Evolutionary conservation across 331 rosid genomes (phyloP).

Genomic region (Prunus yedoensis): DNA sequence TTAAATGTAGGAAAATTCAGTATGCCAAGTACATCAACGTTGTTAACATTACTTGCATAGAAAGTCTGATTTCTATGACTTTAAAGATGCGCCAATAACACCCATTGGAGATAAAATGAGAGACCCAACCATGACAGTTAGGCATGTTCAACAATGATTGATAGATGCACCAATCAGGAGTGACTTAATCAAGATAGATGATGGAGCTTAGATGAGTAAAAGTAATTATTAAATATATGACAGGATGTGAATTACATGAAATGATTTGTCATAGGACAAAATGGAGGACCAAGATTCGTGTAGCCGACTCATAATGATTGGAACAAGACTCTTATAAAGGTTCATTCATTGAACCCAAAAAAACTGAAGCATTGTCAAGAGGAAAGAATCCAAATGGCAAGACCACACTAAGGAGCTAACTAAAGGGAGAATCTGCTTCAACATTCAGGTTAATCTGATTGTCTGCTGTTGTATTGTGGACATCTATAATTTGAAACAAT

Average conservation of each 20-base stretch:
- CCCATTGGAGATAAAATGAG: background rate
- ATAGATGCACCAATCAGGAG: background rate
- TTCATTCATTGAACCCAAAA: background rate
- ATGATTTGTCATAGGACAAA: background rate
- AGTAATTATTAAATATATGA: background rate
- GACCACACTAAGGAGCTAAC: background rate
- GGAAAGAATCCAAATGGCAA: background rate
- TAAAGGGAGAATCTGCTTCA: background rate
- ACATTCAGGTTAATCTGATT: background rate
- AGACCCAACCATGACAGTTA: background rate
- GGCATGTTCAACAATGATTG: background rate
- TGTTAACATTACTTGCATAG: background rate
- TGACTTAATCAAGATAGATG: background rate
- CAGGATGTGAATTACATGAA: background rate
- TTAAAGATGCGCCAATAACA: background rate
- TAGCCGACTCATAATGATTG: background rate
- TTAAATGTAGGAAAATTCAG: slow-evolving; percentile 7
- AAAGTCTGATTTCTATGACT: background rate
- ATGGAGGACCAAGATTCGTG: background rate
- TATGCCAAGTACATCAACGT: background rate
- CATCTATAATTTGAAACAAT: slow-evolving; percentile 1
- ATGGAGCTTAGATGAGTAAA: background rate
- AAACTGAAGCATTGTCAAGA: background rate
- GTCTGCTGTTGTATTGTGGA: background rate
- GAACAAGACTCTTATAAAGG: background rate